phyloP scores from a whole-genome alignment of 2,329 filamentous ascomycete species.

The Colletotrichum sp. region DNA sequence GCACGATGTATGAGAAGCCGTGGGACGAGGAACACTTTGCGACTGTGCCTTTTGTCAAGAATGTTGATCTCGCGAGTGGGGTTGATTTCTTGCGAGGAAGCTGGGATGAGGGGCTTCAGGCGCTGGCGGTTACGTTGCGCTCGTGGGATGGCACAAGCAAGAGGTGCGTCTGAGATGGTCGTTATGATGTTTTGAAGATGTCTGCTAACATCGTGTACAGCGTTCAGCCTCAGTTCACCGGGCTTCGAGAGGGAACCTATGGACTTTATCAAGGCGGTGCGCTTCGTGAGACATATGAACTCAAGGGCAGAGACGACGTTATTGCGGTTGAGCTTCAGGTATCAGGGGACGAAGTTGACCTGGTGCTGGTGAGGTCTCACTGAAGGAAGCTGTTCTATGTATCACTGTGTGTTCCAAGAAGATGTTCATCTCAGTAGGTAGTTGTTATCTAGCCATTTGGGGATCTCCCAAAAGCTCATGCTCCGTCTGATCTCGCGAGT shows the following conservation, averaged over 20 bases:
- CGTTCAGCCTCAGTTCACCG: not conserved
- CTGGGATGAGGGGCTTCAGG: not conserved
- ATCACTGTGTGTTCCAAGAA: rapidly evolving
- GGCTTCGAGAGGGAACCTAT: not conserved
- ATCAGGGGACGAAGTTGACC: not conserved
- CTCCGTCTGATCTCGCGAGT: rapidly evolving
- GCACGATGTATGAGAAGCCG: conserved; percentile 36
- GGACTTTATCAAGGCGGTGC: not conserved
- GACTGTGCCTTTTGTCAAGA: not conserved
- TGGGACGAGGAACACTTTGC: conserved; percentile 26
- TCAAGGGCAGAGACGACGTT: not conserved
- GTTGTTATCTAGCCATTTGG: no score
- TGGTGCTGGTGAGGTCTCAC: not conserved
- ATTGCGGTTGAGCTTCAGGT: not conserved
- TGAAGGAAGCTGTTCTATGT: not conserved
- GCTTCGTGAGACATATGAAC: rapidly evolving
- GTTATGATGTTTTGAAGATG: rapidly evolving
- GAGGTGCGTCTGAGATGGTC: not conserved
- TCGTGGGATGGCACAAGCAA: not conserved
- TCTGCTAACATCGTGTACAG: not conserved
- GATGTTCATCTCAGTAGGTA: not conserved
- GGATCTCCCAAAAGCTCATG: no score
- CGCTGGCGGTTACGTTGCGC: not conserved
- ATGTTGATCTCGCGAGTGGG: not conserved
- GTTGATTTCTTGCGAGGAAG: not conserved